These are phyloP conservation scores for Penstemon davidsonii DNA, from an alignment of 257 asterid genomes.

Conservation along the genomic window DNA sequence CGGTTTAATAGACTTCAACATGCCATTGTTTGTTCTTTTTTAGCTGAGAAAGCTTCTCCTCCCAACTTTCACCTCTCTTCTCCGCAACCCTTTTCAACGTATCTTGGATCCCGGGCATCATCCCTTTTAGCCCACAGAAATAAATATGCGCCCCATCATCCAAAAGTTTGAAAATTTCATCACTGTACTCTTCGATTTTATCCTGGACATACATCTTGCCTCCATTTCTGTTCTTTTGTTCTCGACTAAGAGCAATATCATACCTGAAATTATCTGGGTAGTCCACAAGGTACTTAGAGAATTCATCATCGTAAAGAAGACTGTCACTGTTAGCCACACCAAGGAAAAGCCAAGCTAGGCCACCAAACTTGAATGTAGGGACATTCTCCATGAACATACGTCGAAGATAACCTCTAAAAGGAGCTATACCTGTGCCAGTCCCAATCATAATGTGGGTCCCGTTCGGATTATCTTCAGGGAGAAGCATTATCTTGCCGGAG, in stretches of 20 bases:
- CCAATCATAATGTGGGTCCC: conserved; percentile 96
- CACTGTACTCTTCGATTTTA: conserved; percentile 91
- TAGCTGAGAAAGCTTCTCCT: conserved; percentile 70
- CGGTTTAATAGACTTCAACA: conserved; percentile 76
- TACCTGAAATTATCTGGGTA: conserved; percentile 79
- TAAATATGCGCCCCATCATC: conserved; percentile 89
- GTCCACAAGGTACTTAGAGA: conserved; percentile 68
- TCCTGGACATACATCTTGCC: conserved; percentile 99
- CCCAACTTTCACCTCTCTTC: conserved; percentile 91
- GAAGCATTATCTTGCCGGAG: conserved; percentile 95
- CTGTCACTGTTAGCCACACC: conserved; percentile 94
- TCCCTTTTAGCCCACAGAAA: conserved; percentile 95
- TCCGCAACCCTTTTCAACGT: conserved; percentile 87
- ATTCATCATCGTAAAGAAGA: conserved; percentile 84
- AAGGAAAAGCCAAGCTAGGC: conserved; percentile 98
- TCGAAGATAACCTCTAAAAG: conserved; percentile 89
- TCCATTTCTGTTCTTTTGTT: conserved; percentile 77
- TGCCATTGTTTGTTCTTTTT: conserved; percentile 99
- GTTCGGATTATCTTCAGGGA: conserved; percentile 83
- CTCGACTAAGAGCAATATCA: conserved; percentile 90
- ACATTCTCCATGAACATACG: conserved; percentile 94
- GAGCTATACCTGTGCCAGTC: conserved; percentile 98
- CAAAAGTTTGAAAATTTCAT: conserved; percentile 79
- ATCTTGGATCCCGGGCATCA: conserved; percentile 98
- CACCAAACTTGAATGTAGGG: conserved; percentile 74